These are phyloP conservation scores for Erysimum pusillum DNA, from an alignment of 441 rosid species.

Conservation along the genomic window DNA sequence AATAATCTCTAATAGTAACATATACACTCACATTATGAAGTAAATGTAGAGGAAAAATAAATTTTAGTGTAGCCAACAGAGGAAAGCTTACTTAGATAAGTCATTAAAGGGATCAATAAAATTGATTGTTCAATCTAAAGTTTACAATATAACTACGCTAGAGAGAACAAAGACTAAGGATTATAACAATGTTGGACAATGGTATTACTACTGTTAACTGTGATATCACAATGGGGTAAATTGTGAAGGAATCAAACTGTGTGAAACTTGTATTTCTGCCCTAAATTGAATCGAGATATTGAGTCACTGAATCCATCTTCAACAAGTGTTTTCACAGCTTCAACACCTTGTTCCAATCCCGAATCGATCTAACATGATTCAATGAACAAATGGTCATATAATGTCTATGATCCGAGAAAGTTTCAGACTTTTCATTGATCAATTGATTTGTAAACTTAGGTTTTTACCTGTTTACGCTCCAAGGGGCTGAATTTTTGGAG, in stretches of 20 bases:
- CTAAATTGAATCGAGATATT: slow-evolving; percentile 70
- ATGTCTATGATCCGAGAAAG: not conserved
- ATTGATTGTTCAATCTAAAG: not conserved
- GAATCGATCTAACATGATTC: slow-evolving; percentile 64
- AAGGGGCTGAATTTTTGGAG: slow-evolving; percentile 75
- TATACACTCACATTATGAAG: too few relatives aligned
- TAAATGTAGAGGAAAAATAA: too few relatives aligned
- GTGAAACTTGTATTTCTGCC: slow-evolving; percentile 83
- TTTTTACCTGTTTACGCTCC: slow-evolving; percentile 70
- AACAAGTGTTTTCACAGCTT: slow-evolving; percentile 67
- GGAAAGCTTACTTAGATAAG: not conserved
- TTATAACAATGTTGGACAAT: not conserved
- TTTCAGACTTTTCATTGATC: slow-evolving; percentile 3
- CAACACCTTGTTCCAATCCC: slow-evolving; percentile 74
- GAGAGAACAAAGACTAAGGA: not conserved
- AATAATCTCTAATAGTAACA: too few relatives aligned
- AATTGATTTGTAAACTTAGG: not conserved
- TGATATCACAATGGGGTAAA: not conserved
- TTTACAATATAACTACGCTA: not conserved
- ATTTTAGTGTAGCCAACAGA: too few relatives aligned
- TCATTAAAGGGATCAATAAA: too few relatives aligned
- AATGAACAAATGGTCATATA: not conserved
- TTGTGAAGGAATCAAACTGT: slow-evolving; percentile 53
- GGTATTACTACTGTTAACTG: not conserved
- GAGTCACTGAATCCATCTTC: slow-evolving; percentile 65